These are phyloP conservation scores for Arabidopsis hybrid DNA, from an alignment of 441 rosid species.

Conservation along the genomic window DNA sequence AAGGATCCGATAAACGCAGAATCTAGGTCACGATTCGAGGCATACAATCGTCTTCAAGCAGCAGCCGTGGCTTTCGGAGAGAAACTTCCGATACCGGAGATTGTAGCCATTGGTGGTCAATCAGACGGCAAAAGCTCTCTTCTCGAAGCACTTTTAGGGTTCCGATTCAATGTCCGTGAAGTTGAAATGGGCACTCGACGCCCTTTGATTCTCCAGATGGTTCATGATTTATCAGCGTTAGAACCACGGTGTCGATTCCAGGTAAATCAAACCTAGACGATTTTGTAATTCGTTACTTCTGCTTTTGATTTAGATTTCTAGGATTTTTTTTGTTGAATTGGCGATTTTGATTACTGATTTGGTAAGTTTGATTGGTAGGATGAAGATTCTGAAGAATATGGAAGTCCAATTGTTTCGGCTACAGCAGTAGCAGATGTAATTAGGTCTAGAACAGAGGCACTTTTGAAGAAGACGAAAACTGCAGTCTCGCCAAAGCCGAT, in stretches of 20 bases:
- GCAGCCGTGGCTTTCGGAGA: conserved; percentile 98
- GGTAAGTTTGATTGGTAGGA: conserved; percentile 50
- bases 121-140: conserved; percentile 97
- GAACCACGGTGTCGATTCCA: conserved; percentile 94
- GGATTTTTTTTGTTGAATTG: background rate
- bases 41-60: conserved; percentile 90
- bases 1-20: conserved; percentile 37
- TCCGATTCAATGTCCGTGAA: conserved; percentile 93
- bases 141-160: conserved; percentile 89
- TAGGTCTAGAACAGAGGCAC: conserved; percentile 71
- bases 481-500: conserved; percentile 91
- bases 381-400: conserved; percentile 92
- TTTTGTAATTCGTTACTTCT: background rate
- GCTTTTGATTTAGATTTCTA: background rate
- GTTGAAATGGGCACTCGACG: conserved; percentile 98
- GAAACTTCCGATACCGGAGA: conserved; percentile 95
- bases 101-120: conserved; percentile 96
- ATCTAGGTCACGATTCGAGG: conserved; percentile 75
- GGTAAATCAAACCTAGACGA: conserved; percentile 45
- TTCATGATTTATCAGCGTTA: conserved; percentile 79
- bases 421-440: conserved; percentile 77
- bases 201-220: conserved; percentile 95
- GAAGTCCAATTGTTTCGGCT: conserved; percentile 72
- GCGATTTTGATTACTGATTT: background rate
- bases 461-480: conserved; percentile 68